These are phyloP conservation scores for Agrostemma githago DNA, from an alignment of 148 eudicot genomes.

Conservation along the genomic window DNA sequence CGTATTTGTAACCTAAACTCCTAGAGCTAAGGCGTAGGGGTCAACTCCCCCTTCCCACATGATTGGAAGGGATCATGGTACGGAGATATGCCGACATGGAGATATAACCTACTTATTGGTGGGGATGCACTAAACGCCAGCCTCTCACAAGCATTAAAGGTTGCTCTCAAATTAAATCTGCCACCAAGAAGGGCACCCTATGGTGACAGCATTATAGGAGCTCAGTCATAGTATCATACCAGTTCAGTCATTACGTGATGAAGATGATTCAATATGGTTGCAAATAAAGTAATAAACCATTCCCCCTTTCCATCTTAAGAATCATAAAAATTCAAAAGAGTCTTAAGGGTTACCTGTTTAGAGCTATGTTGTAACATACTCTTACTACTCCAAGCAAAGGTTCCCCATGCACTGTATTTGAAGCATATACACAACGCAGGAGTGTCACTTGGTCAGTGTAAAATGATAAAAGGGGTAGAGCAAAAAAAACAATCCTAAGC, in stretches of 20 bases:
- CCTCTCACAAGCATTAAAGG: neutral
- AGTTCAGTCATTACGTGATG: neutral
- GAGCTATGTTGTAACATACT: slow-evolving; percentile 94
- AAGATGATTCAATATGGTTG: neutral
- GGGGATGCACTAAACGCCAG: neutral
- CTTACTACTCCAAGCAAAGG: slow-evolving; percentile 83
- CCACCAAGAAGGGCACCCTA: slow-evolving; percentile 1
- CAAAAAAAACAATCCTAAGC: neutral
- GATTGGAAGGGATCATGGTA: neutral
- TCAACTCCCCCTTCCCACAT: neutral
- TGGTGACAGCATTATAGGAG: neutral
- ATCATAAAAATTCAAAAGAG: neutral
- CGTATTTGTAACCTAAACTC: neutral
- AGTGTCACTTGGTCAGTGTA: neutral
- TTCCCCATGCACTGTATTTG: slow-evolving; percentile 90
- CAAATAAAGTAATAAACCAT: neutral
- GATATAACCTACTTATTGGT: neutral
- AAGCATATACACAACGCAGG: slow-evolving; percentile 10
- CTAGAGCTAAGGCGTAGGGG: neutral
- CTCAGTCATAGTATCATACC: neutral
- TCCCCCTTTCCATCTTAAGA: neutral
- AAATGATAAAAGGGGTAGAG: neutral
- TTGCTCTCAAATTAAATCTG: slow-evolving; percentile 1
- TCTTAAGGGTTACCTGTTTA: slow-evolving; percentile 60
- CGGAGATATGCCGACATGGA: neutral